Percentiles rank a stretch among this genome's conserved stretches.
These are phyloP conservation scores for Lachnellula hyalina DNA, from an alignment of 2,329 filamentous ascomycete genomes.

Conservation along the genomic window DNA sequence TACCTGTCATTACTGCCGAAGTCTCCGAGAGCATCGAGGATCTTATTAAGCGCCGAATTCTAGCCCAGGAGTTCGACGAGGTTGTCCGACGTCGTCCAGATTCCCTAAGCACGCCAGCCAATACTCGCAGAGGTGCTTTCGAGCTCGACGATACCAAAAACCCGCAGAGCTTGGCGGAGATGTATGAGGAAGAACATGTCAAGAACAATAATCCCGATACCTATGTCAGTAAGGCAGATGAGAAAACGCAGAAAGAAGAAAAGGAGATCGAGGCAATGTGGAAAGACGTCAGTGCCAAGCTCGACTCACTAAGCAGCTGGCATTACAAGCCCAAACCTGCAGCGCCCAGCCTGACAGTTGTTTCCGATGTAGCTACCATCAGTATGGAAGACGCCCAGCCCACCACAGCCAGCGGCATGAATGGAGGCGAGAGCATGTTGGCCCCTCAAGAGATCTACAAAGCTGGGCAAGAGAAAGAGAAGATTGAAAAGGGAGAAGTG, in stretches of 20 bases:
- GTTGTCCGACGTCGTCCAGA: conserved; percentile 77
- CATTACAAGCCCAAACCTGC: conserved; percentile 90
- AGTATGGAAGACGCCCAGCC: conserved; percentile 94
- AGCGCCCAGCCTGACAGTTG: conserved; percentile 75
- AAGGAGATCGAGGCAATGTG: conserved; percentile 77
- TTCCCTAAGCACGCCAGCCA: conserved; percentile 54
- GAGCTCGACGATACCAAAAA: conserved; percentile 82
- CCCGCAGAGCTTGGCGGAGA: conserved; percentile 80
- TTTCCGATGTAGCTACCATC: conserved; percentile 86
- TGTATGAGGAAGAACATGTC: conserved; percentile 91
- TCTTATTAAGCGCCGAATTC: conserved; percentile 87
- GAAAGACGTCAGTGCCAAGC: conserved; percentile 71
- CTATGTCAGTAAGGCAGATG: conserved; percentile 75
- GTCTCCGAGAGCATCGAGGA: conserved; percentile 87
- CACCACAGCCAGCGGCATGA: conserved; percentile 69
- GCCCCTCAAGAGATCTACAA: conserved; percentile 94
- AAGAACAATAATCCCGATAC: conserved; percentile 69
- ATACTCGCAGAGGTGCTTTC: conserved; percentile 59
- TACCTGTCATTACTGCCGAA: conserved; percentile 89
- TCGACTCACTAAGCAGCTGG: conserved; percentile 88
- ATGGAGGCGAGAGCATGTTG: conserved; percentile 65
- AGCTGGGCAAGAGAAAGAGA: conserved; percentile 58
- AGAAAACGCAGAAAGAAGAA: conserved; percentile 77
- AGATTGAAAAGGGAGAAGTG: conserved; percentile 62
- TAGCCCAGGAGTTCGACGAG: conserved; percentile 89